Evolutionary conservation across 805 yeast genomes (phyloP), one percentile per base, ranked within the genome.

Genomic region (Myxozyma neotropica): DNA sequence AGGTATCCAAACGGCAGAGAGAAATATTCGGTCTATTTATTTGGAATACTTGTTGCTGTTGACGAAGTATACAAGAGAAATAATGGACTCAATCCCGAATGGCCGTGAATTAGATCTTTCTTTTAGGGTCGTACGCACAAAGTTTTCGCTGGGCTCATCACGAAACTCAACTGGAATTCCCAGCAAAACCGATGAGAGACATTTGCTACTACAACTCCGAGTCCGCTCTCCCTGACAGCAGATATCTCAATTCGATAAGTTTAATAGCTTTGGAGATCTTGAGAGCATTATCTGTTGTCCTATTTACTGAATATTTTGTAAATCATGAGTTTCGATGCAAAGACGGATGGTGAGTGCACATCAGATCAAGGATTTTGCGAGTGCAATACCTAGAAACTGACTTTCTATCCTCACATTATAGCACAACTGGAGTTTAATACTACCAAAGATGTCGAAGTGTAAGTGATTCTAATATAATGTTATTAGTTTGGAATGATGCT

Each of bases 401-500:
- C 39, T 47, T 12, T 47, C 12, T 31, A 12, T 44, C 4, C 4
- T 24, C 13, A 29, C 10, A 7, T 29, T 29, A 29, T 35, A 59
- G 58, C 63, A 6, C 53, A 78, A 54, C 72, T 88, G 39, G 79
- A 82, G 73, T 85, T 87, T 70, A 80, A 81, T 58, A 80, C 83
- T 1, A 78, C 90, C 15, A 84, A 82, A 64, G 82, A 82, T 59
- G 77, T 84, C 40, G 77, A 79, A 66, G 68, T 66, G 67, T 59
- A 49, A 23, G 67, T 53, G 4, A 33, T 12, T 17, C 12, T 4
- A n/a, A n/a, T n/a, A n/a, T n/a, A n/a, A n/a, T n/a, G n/a, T n/a
- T n/a, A 10, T 10, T 6, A 6, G 19, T 19, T 31, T 36, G 43
- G 17, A 26, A 24, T 38, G 29, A 33, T 27, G 27, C 27, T 48